Evolutionary conservation across 2,329 filamentous ascomycete genomes (phyloP), one percentile per base, ranked within the genome.

Genomic region (Pseudogymnoascus sp.): DNA sequence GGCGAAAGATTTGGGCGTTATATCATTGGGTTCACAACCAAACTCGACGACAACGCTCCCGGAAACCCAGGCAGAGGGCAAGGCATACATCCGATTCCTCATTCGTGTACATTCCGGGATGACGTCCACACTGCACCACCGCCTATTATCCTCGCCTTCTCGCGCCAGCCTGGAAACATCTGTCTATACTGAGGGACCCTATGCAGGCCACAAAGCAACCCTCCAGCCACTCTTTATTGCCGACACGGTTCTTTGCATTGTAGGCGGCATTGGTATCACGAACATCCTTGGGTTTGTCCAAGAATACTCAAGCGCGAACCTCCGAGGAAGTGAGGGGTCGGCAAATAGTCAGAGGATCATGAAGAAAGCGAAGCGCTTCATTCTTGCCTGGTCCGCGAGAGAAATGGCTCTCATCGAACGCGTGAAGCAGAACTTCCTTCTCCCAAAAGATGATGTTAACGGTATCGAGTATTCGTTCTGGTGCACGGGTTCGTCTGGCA

Each of bases 371-470:
- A 67, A 43, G 25, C 65, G 66, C 6, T 69, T 71, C 16, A 64
- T 70, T 8, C 65, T 71, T 1, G 69, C 69, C 4, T 71, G 69
- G 69, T 69, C 69, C n/a, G 68, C 69, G 4, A 64, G 60, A 8
- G 69, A 71, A 59, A 59, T 63, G 16, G 49, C 63, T 3, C 66
- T 71, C 9, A 69, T 71, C 31, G 62, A 71, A 6, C 62, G 69
- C 31, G 69, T 71, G 21, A 63, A 61, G 55, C 31, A 37, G 4
- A 66, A 64, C 31, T 69, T 68, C 52, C 63, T 71, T 6, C 45
- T 59, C 3, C 63, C 65, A 8, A 61, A 60, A 3, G 59, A 67
- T 4, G 65, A 69, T 52, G 59, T 45, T 60, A 28, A 33, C 8
- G 49, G 49, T 1, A 55, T 55, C 4, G 49, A 55, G 28, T 55